Percentiles rank a stretch among this genome's conserved stretches.
Evolutionary conservation across 2,329 filamentous ascomycete species (phyloP).

Genomic region (Dothistroma septosporum): DNA sequence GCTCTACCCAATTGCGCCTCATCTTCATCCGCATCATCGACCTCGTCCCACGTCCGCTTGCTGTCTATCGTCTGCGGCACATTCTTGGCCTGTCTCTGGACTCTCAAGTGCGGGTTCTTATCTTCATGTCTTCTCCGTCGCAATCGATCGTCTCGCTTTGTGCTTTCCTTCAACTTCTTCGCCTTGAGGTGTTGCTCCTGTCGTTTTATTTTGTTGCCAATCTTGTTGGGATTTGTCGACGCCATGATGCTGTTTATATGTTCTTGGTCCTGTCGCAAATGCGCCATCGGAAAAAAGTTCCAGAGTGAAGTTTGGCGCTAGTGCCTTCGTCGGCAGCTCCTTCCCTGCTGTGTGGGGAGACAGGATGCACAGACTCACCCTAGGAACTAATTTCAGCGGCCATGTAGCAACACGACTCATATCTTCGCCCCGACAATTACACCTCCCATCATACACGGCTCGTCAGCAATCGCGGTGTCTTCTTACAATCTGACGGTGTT

Average conservation of each 20-base stretch:
- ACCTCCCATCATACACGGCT: not conserved
- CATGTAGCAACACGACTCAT: not conserved
- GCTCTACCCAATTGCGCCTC: constrained; percentile 38
- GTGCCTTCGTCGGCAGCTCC: not conserved
- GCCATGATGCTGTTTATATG: constrained; percentile 23
- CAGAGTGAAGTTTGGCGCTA: not conserved
- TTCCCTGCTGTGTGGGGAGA: not conserved
- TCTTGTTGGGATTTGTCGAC: constrained; percentile 30
- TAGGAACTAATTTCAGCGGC: not conserved
- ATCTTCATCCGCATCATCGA: constrained; percentile 42
- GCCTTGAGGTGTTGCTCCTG: constrained; percentile 73
- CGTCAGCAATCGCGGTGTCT: constrained; percentile 3
- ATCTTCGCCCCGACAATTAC: not conserved
- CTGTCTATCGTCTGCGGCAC: constrained; percentile 76
- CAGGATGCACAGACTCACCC: not conserved
- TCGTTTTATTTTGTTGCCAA: constrained; percentile 63
- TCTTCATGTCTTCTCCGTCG: constrained; percentile 79
- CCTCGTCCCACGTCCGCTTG: constrained; percentile 80
- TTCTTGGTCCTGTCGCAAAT: not conserved
- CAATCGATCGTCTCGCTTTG: constrained; percentile 72
- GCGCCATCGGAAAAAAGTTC: not conserved
- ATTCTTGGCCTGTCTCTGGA: constrained; percentile 70
- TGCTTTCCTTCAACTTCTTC: constrained; percentile 71
- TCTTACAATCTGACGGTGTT: not conserved
- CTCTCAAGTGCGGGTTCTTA: constrained; percentile 71